Conservation (phyloP, 2,329 filamentous ascomycete genomes). For the Phaeosphaeria sp. region DNA sequence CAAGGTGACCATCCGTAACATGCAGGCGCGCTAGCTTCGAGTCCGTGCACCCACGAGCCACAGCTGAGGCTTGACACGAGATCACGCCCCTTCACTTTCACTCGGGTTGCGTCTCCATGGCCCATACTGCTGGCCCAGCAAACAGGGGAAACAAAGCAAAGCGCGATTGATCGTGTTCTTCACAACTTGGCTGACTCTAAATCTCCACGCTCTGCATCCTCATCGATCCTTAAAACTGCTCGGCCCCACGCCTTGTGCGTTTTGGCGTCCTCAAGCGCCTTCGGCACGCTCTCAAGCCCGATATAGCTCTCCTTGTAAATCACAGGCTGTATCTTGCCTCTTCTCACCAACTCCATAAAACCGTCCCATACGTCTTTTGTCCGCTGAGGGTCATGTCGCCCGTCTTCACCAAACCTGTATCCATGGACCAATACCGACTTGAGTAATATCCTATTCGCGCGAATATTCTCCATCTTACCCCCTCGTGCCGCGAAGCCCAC, state of each 20-base stretch:
- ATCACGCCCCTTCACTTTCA: not conserved
- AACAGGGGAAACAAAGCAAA: not conserved
- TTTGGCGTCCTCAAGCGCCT: conserved; percentile 60
- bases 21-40: conserved; percentile 26
- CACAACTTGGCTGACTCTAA: conserved; percentile 14
- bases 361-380: conserved; percentile 59
- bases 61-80: not conserved
- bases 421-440: conserved; percentile 33
- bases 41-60: conserved; percentile 16
- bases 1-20: conserved; percentile 19
- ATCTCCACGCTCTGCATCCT: conserved; percentile 22
- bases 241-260: conserved; percentile 62
- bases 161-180: not conserved
- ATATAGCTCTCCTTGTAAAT: conserved; percentile 57
- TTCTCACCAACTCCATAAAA: conserved; percentile 56
- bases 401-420: conserved; percentile 62
- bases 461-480: conserved; percentile 57
- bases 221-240: conserved; percentile 57
- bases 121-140: not conserved
- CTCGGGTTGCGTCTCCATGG: not conserved
- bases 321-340: conserved; percentile 58
- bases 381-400: conserved; percentile 56
- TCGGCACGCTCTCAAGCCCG: conserved; percentile 56
- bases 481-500: conserved; percentile 64
- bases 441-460: conserved; percentile 29